Evolutionary conservation across 768 basidiomycete species (phyloP).

Genomic region (Suillus placidus): DNA sequence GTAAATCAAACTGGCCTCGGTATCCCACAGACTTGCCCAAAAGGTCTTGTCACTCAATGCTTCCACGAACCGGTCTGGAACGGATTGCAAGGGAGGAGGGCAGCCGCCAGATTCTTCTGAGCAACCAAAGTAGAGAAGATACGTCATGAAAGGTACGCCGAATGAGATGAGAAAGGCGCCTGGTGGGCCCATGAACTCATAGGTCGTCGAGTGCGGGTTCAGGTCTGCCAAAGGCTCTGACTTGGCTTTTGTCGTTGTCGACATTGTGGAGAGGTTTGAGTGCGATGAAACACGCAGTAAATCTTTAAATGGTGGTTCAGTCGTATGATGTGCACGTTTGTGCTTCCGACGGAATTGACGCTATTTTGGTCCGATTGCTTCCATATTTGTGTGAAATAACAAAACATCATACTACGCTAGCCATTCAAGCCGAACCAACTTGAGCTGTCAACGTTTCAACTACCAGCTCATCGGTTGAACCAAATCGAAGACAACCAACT

Average conservation of each 20-base stretch:
- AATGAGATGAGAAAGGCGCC: conserved; percentile 74
- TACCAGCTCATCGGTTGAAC: too few relatives aligned
- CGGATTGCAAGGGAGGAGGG: conserved; percentile 50
- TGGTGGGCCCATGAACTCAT: conserved; percentile 83
- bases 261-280: conserved; percentile 17
- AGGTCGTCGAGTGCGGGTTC: conserved; percentile 71
- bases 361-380: conserved; percentile 8
- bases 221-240: conserved; percentile 32
- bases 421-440: too few relatives aligned
- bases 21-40: conserved; percentile 85
- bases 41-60: conserved; percentile 53
- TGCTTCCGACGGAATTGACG: not conserved
- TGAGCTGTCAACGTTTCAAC: too few relatives aligned
- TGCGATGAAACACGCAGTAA: not conserved
- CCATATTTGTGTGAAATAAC: not conserved
- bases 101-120: conserved; percentile 73
- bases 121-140: conserved; percentile 78
- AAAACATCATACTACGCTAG: too few relatives aligned
- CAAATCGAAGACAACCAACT: too few relatives aligned
- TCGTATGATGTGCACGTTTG: not conserved
- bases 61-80: conserved; percentile 47
- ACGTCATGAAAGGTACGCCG: conserved; percentile 69
- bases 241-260: conserved; percentile 16
- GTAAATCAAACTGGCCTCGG: conserved; percentile 74
- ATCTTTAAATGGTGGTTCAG: not conserved